These are phyloP conservation scores for Alopecurus myosuroides DNA, from an alignment of 176 grass and related monocot genomes.

Conservation along the genomic window DNA sequence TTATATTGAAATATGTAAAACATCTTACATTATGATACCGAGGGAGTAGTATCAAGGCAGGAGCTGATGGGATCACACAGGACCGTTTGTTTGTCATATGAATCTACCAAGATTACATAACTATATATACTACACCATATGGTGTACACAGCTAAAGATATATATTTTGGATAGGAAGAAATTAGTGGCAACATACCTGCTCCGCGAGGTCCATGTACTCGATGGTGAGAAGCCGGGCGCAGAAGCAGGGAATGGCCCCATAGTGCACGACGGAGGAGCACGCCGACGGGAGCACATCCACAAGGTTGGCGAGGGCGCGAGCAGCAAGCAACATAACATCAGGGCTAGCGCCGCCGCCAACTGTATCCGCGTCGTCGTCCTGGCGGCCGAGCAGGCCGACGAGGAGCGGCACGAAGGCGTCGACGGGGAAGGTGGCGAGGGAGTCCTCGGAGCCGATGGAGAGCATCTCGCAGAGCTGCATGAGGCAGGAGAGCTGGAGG, in stretches of 20 bases:
- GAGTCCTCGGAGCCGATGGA: constrained; percentile 87
- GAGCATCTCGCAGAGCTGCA: constrained; percentile 92
- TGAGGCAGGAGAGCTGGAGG: constrained; percentile 63
- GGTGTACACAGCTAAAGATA: neutral
- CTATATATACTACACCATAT: too few relatives aligned
- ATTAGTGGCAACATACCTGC: constrained; percentile 39
- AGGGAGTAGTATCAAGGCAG: too few relatives aligned
- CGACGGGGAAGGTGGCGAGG: constrained; percentile 66
- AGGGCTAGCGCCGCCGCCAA: constrained; percentile 50
- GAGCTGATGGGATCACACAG: too few relatives aligned
- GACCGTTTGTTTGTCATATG: too few relatives aligned
- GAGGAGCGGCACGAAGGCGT: constrained; percentile 80
- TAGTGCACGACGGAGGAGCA: constrained; percentile 86
- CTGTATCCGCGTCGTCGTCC: constrained; percentile 1
- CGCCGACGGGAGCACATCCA: constrained; percentile 75
- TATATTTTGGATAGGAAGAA: too few relatives aligned
- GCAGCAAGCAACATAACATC: constrained; percentile 90
- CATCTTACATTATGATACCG: too few relatives aligned
- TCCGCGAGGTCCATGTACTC: constrained; percentile 98
- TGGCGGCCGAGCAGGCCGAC: constrained; percentile 60
- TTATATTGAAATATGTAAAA: too few relatives aligned
- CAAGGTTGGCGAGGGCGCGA: constrained; percentile 72
- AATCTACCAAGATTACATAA: too few relatives aligned
- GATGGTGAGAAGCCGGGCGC: constrained; percentile 80
- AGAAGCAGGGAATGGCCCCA: constrained; percentile 79